Evolutionary conservation across 345 rosid genomes (phyloP), one percentile per base, ranked within the genome.

Genomic region (Xanthoceras sorbifolium): DNA sequence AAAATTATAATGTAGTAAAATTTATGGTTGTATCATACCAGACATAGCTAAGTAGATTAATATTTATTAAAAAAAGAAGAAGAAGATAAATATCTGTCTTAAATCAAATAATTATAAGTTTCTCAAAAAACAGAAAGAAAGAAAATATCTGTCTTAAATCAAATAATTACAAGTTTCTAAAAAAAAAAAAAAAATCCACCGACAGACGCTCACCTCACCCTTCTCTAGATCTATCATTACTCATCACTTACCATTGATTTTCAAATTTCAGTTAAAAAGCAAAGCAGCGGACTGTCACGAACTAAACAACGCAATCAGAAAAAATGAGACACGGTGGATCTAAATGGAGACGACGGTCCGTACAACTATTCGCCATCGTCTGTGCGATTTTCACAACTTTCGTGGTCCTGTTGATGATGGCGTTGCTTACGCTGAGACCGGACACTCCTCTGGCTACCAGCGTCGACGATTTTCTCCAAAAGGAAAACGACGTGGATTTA

Each of bases 321-420:
- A 61, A 9, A 22, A 73, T 73, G 76, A 61, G 50, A 4, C 67
- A 42, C 28, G 18, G 67, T 42, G 84, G 88, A 81, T 77, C 85
- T 20, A 87, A 88, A 79, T 82, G 89, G 82, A 86, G 84, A 67
- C 84, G 89, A 34, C 76, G 68, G 60, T 83, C 90, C 77, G 64
- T 86, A 50, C 86, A 64, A 69, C 78, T 69, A 48, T 71, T 89
- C 28, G 77, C 93, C 5, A 61, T 88, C 15, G 65, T 78, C 2
- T 84, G 85, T 6, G 75, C 81, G 0, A 36, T 83, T 28, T 87
- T 87, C 80, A 26, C 40, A 18, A 69, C 90, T 52, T 87, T 80
- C 29, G 54, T 88, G 55, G 87, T 93, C 63, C 80, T 92, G 71
- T 23, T 93, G 26, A 34, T 86, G 76, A 61, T 61, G 54, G 12